Evolutionary conservation across 192 early-diverging fungal genomes (phyloP).

Genomic region (Umbelopsis vinacea): DNA sequence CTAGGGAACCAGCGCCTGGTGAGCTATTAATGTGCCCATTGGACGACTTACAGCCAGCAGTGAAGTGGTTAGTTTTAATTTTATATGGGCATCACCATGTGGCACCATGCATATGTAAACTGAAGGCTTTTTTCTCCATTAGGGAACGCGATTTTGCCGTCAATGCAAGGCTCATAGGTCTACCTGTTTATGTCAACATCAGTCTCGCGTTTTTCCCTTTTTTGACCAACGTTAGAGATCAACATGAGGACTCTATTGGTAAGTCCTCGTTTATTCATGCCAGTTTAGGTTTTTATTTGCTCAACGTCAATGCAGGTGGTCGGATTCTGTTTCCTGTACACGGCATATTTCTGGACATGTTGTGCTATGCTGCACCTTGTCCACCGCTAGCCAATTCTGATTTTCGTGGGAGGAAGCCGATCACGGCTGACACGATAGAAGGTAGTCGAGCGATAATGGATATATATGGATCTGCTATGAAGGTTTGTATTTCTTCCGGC

Average conservation of each 20-base stretch:
- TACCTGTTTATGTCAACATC: background rate
- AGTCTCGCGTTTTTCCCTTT: background rate
- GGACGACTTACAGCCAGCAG: background rate
- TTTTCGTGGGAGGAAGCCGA: background rate
- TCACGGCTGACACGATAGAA: background rate
- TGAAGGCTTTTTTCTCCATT: too few relatives aligned
- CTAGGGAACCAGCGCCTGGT: background rate
- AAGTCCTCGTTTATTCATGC: background rate
- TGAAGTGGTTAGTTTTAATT: background rate
- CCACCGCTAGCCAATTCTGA: background rate
- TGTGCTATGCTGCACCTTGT: background rate
- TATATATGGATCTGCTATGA: background rate
- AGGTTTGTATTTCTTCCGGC: background rate
- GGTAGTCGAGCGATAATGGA: background rate
- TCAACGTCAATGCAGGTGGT: background rate
- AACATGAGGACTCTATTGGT: background rate
- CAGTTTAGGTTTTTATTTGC: background rate
- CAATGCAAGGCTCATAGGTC: background rate
- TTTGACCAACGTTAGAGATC: background rate
- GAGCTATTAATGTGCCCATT: background rate
- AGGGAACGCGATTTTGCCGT: conserved; percentile 8
- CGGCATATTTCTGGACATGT: background rate
- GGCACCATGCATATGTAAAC: too few relatives aligned
- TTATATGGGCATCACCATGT: background rate
- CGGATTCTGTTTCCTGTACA: background rate